phyloP scores from a whole-genome alignment of 805 yeast species.

The Metschnikowia noctiluminum region DNA sequence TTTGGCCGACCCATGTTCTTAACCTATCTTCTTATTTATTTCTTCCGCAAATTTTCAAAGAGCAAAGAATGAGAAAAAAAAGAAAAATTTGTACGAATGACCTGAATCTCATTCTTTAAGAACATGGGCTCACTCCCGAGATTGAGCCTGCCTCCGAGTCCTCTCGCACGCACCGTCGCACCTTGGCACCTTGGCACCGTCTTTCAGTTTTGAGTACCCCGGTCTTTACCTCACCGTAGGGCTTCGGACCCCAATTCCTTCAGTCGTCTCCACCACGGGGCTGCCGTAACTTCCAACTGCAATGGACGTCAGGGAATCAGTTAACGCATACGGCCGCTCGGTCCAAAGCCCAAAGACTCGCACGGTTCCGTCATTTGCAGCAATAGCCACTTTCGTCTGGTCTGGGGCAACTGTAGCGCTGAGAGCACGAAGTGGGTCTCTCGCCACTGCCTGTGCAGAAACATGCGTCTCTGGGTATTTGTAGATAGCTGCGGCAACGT shows the following conservation, averaged over 20 bases:
- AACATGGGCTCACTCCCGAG: too few relatives aligned
- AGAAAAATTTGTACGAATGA: too few relatives aligned
- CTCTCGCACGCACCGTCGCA: too few relatives aligned
- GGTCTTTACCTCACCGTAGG: constrained; percentile 4
- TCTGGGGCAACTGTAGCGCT: constrained; percentile 70
- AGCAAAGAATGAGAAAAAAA: too few relatives aligned
- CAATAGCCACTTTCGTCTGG: constrained; percentile 59
- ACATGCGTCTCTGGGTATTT: constrained; percentile 62
- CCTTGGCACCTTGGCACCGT: too few relatives aligned
- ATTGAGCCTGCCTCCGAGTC: too few relatives aligned
- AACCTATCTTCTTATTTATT: too few relatives aligned
- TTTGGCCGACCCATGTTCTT: too few relatives aligned
- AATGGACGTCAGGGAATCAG: constrained; percentile 22
- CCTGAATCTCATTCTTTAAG: too few relatives aligned
- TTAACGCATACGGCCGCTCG: constrained; percentile 25
- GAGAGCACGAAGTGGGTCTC: constrained; percentile 51
- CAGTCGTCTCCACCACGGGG: constrained; percentile 53
- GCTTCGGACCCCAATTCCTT: constrained; percentile 41
- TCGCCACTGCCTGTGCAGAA: constrained; percentile 47
- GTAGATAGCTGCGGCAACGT: constrained; percentile 53
- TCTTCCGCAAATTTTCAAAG: too few relatives aligned
- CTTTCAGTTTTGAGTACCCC: too few relatives aligned
- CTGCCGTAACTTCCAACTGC: constrained; percentile 51
- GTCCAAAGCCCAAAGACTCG: constrained; percentile 74
- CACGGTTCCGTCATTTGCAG: constrained; percentile 75